Percentiles rank a stretch among this genome's conserved stretches.
Conservation (phyloP, 208 protist genomes). For the Leishmania tarentolae region DNA sequence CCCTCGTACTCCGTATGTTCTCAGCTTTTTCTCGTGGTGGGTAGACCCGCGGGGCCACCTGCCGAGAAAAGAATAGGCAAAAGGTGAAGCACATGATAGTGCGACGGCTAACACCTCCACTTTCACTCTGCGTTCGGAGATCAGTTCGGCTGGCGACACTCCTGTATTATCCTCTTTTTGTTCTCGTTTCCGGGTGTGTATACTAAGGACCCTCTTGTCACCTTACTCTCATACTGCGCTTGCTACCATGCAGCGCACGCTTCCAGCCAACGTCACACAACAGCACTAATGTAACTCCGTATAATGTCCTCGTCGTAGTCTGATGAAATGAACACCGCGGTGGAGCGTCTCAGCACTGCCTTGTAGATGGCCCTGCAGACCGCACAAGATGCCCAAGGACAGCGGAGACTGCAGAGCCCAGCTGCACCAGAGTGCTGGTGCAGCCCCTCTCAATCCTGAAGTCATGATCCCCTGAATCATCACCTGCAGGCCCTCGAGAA, state of each 20-base stretch:
- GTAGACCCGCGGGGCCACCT: not conserved
- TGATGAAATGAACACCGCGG: not conserved
- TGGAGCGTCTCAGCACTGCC: not conserved
- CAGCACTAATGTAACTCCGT: not conserved
- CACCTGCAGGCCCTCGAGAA: slow-evolving; percentile 38
- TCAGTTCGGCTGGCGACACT: not conserved
- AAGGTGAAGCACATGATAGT: not conserved
- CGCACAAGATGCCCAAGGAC: slow-evolving; percentile 1
- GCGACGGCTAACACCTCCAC: not conserved
- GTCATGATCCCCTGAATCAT: slow-evolving; percentile 14
- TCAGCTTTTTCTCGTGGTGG: not conserved
- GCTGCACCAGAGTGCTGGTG: not conserved
- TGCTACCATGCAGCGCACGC: not conserved
- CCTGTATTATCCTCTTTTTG: not conserved
- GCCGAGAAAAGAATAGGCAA: not conserved
- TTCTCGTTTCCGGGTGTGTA: not conserved
- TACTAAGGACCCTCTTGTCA: not conserved
- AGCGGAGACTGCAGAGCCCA: not conserved
- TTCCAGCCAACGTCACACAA: not conserved
- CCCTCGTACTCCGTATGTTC: not conserved
- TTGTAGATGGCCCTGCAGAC: slow-evolving; percentile 3
- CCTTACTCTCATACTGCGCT: not conserved
- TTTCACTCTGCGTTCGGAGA: not conserved
- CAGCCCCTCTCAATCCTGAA: not conserved
- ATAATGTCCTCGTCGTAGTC: not conserved